Evolutionary conservation across 176 grass and related monocot genomes (phyloP).

Genomic region (Hsuehochloa calcarea): DNA sequence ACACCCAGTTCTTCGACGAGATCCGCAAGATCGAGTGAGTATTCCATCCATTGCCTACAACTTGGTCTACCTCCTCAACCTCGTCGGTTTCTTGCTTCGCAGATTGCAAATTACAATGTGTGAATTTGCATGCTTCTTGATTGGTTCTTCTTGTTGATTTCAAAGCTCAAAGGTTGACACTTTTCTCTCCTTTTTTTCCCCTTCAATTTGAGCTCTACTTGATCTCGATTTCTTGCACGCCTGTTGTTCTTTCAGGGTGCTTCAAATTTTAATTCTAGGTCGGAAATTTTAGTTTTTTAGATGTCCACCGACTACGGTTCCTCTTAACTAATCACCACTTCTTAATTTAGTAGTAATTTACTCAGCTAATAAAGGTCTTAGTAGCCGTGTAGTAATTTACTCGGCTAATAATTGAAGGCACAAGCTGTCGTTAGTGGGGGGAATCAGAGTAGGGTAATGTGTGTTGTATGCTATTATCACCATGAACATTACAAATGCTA

Average conservation of each 20-base stretch:
- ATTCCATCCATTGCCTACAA: background rate
- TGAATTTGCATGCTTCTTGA: background rate
- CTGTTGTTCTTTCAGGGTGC: background rate
- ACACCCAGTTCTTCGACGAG: conserved; percentile 79
- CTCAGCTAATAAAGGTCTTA: conserved; percentile 24
- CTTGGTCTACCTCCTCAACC: background rate
- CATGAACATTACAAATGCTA: conserved; percentile 18
- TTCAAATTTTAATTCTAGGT: conserved; percentile 2
- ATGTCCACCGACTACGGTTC: conserved; percentile 26
- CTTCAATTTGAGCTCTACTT: background rate
- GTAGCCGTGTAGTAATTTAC: conserved; percentile 30
- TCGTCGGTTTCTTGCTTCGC: background rate
- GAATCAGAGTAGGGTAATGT: conserved; percentile 24
- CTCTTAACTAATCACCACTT: conserved; percentile 35
- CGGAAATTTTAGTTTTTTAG: conserved; percentile 1
- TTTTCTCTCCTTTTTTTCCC: background rate
- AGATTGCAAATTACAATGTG: conserved; percentile 25
- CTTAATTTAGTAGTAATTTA: conserved; percentile 9
- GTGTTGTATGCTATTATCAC: background rate
- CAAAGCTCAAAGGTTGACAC: conserved; percentile 7
- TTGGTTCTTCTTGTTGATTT: background rate
- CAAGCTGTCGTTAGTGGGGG: conserved; percentile 38
- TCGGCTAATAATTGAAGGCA: conserved; percentile 40
- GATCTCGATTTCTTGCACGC: background rate
- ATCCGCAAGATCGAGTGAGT: conserved; percentile 86